phyloP scores from a whole-genome alignment of 495 filamentous ascomycete genomes.

The Pyrenopolyporus hunteri region DNA sequence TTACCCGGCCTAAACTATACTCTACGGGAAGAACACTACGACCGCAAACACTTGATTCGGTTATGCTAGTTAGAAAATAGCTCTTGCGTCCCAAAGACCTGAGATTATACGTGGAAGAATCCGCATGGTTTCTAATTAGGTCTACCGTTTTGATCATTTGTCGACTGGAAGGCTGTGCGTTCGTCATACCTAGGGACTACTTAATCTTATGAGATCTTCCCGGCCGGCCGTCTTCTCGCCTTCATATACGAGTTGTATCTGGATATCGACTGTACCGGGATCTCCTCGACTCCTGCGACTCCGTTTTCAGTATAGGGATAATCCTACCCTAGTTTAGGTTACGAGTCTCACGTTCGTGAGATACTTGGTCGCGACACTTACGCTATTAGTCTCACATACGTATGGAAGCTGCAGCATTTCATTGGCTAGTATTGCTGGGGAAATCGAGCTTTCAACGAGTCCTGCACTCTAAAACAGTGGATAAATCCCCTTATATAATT shows the following conservation, averaged over 20 bases:
- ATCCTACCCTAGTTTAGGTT: neutral
- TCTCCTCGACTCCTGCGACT: constrained; percentile 2
- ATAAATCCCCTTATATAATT: constrained; percentile 26
- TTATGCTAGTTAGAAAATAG: constrained; percentile 2
- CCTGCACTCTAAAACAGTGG: constrained; percentile 26
- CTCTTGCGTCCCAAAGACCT: neutral
- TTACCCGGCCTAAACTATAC: neutral
- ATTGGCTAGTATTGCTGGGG: constrained; percentile 19
- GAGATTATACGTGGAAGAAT: neutral
- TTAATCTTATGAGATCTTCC: constrained; percentile 8
- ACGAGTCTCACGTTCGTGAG: constrained; percentile 6
- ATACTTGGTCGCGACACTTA: constrained; percentile 10
- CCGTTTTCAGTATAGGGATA: constrained; percentile 13
- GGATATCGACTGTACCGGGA: constrained; percentile 13
- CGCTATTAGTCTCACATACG: neutral
- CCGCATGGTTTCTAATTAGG: constrained; percentile 10
- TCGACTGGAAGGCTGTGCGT: neutral
- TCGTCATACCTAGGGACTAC: neutral
- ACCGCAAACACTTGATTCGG: neutral
- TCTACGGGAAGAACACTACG: neutral
- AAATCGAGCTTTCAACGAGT: constrained; percentile 2
- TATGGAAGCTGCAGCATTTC: constrained; percentile 2
- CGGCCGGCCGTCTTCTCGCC: neutral
- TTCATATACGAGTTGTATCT: constrained; percentile 13
- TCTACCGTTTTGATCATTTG: constrained; percentile 11